Conservation (phyloP, 345 rosid genomes). For the Camelina neglecta region DNA sequence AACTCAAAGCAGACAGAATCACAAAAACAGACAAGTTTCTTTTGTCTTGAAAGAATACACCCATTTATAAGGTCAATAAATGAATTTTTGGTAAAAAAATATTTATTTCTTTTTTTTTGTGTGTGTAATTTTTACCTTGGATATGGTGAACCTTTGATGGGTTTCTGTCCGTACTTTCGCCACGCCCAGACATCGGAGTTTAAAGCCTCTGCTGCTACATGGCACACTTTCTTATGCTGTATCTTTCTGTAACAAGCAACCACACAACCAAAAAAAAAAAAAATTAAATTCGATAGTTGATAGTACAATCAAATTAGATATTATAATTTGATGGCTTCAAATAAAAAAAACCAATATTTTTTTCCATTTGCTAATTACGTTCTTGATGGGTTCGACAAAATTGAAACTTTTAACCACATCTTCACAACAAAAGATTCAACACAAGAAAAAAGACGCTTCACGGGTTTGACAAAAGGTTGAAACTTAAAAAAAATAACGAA, state of each 20-base stretch:
- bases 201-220: constrained; percentile 86
- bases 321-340: constrained; percentile 5
- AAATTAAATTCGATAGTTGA: too few species aligned
- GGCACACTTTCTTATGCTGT: constrained; percentile 83
- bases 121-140: constrained; percentile 58
- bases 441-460: not conserved
- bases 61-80: constrained; percentile 34
- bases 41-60: constrained; percentile 36
- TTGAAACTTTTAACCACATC: not conserved
- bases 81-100: constrained; percentile 8
- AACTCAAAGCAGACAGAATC: constrained; percentile 22
- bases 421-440: not conserved
- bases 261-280: not conserved
- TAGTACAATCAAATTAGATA: not conserved
- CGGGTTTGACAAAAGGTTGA: constrained; percentile 7
- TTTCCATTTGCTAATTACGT: not conserved
- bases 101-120: not conserved
- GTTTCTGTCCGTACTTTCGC: constrained; percentile 99
- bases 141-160: constrained; percentile 98
- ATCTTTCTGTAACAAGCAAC: constrained; percentile 65
- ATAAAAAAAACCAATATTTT: not conserved
- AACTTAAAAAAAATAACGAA: constrained; percentile 22
- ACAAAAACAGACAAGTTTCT: constrained; percentile 33
- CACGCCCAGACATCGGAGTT: constrained; percentile 98
- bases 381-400: not conserved